Evolutionary conservation across 768 basidiomycete species (phyloP).

Genomic region (Amanita subjunquillea): DNA sequence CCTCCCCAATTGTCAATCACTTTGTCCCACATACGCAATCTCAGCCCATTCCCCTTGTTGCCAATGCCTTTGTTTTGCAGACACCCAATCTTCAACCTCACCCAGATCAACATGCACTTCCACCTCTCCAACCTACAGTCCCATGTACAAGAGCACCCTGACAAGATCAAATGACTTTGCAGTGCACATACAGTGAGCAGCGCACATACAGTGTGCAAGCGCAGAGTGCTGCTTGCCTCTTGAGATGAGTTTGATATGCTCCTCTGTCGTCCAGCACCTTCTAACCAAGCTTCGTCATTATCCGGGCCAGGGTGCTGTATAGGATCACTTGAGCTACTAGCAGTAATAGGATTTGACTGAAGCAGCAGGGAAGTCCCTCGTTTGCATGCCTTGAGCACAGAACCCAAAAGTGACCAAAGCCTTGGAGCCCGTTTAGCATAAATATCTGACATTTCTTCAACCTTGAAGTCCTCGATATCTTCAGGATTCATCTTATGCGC

Average conservation of each 20-base stretch:
- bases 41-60: not conserved
- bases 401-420: not conserved
- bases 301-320: no score
- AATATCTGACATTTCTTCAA: not conserved
- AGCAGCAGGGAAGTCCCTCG: not conserved
- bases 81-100: not conserved
- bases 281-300: no score
- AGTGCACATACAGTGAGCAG: no score
- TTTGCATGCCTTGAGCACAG: not conserved
- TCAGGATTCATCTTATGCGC: not conserved
- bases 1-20: not conserved
- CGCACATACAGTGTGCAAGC: no score
- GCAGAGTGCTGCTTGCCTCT: no score
- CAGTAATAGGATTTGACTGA: not conserved
- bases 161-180: no score
- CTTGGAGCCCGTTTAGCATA: not conserved
- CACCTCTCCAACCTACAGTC: not conserved
- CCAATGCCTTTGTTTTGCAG: not conserved
- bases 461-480: not conserved
- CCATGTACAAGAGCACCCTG: not conserved
- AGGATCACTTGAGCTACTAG: no score
- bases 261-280: no score
- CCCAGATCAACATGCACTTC: not conserved
- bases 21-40: not conserved
- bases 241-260: no score